Percentiles rank a stretch among this genome's conserved stretches.
Conservation (phyloP, 345 rosid genomes). For the Syzygium jambos region DNA sequence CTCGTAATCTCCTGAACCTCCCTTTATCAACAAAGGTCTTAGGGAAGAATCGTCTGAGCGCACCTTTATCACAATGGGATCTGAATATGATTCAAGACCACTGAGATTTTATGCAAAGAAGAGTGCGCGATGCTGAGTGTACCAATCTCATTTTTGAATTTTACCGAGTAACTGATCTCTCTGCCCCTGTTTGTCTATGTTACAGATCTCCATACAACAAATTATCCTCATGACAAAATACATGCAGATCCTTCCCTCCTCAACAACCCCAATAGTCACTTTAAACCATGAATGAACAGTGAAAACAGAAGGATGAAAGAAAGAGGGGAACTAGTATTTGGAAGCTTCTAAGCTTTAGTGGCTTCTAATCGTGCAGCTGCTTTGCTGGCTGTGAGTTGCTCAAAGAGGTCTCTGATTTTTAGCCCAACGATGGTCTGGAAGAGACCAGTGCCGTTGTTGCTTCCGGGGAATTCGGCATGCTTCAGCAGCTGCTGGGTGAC, state of each 20-base stretch:
- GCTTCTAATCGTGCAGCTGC: constrained; percentile 44
- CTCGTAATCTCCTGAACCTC: neutral
- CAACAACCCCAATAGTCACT: constrained; percentile 10
- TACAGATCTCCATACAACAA: constrained; percentile 24
- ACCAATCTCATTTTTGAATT: neutral
- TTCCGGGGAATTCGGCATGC: constrained; percentile 92
- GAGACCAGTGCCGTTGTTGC: constrained; percentile 93
- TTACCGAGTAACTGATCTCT: constrained; percentile 3
- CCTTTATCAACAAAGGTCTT: neutral
- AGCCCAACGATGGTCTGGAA: constrained; percentile 89
- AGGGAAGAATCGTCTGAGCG: neutral
- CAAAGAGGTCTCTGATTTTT: constrained; percentile 85
- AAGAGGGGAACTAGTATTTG: neutral
- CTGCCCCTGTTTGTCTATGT: constrained; percentile 10
- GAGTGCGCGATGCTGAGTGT: neutral
- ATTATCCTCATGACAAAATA: constrained; percentile 4
- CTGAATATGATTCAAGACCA: neutral
- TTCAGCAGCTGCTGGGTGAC: constrained; percentile 95
- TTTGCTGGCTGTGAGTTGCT: constrained; percentile 59
- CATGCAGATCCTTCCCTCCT: neutral
- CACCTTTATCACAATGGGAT: neutral
- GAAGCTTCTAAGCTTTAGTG: constrained; percentile 38
- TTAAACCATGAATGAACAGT: neutral
- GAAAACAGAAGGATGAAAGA: neutral
- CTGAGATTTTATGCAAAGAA: neutral